phyloP scores from a whole-genome alignment of 2,329 filamentous ascomycete species.

The Ophiostoma populinum region DNA sequence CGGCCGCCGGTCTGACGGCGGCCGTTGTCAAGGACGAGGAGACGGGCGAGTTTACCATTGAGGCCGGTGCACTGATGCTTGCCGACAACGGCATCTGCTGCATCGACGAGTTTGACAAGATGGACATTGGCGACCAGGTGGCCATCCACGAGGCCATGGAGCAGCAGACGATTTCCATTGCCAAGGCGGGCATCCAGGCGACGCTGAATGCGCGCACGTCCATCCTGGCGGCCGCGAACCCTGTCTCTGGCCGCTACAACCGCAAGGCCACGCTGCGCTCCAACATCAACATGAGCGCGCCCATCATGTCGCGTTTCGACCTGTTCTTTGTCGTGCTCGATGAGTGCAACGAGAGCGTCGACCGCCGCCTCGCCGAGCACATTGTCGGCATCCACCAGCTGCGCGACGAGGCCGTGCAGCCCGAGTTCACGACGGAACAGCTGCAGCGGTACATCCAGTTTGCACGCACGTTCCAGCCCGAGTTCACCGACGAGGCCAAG shows the following conservation, averaged over 20 bases:
- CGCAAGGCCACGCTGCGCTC: slow-evolving; percentile 82
- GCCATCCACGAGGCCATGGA: slow-evolving; percentile 99
- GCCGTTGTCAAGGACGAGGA: slow-evolving; percentile 97
- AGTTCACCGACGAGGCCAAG: slow-evolving; percentile 79
- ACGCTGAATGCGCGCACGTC: slow-evolving; percentile 91
- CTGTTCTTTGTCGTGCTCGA: slow-evolving; percentile 96
- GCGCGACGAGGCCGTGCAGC: slow-evolving; percentile 77
- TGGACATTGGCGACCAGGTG: slow-evolving; percentile 94
- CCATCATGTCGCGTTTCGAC: slow-evolving; percentile 99
- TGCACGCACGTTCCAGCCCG: slow-evolving; percentile 81
- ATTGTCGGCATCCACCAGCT: slow-evolving; percentile 90
- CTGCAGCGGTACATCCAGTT: slow-evolving; percentile 95
- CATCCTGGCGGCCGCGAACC: slow-evolving; percentile 91
- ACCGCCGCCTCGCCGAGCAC: slow-evolving; percentile 81
- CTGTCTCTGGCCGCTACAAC: slow-evolving; percentile 91
- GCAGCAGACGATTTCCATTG: slow-evolving; percentile 98
- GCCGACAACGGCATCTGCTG: slow-evolving; percentile 94
- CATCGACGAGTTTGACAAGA: slow-evolving; percentile 99
- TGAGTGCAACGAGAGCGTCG: slow-evolving; percentile 83
- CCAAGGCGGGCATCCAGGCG: slow-evolving; percentile 94
- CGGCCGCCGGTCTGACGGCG: slow-evolving; percentile 89
- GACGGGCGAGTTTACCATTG: slow-evolving; percentile 96
- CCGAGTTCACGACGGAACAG: slow-evolving; percentile 91
- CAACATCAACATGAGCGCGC: slow-evolving; percentile 97
- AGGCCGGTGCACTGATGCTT: slow-evolving; percentile 93